Evolutionary conservation across 345 rosid genomes (phyloP).

Genomic region (Hirschfeldia incana): DNA sequence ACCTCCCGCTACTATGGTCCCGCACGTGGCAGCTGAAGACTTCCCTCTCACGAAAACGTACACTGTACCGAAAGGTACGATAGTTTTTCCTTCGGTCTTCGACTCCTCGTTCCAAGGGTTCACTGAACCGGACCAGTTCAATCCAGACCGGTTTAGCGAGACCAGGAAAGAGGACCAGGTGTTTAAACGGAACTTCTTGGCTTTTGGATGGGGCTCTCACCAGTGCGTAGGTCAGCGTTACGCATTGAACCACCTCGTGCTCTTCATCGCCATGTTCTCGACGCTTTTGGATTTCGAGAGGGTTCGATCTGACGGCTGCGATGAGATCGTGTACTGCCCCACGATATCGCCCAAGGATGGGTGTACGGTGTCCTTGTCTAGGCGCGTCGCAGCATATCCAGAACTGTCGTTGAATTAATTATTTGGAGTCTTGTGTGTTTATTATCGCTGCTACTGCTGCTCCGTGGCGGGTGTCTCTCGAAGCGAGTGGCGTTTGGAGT

Average conservation of each 20-base stretch:
- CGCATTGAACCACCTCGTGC: neutral
- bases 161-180: neutral
- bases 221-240: neutral
- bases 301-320: neutral
- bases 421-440: neutral
- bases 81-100: neutral
- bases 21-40: neutral
- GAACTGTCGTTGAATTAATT: neutral
- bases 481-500: neutral
- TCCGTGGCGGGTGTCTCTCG: neutral
- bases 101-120: neutral
- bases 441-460: neutral
- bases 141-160: neutral
- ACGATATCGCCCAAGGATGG: neutral
- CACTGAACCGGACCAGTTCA: neutral
- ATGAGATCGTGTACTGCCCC: neutral
- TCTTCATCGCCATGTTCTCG: neutral
- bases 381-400: neutral
- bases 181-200: neutral
- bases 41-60: neutral
- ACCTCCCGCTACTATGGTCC: neutral
- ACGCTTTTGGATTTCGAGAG: neutral
- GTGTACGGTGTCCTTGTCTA: neutral
- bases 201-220: neutral
- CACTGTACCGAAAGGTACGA: neutral